Evolutionary conservation across 768 basidiomycete species (phyloP).

Genomic region (Mrakia hoshinonis): DNA sequence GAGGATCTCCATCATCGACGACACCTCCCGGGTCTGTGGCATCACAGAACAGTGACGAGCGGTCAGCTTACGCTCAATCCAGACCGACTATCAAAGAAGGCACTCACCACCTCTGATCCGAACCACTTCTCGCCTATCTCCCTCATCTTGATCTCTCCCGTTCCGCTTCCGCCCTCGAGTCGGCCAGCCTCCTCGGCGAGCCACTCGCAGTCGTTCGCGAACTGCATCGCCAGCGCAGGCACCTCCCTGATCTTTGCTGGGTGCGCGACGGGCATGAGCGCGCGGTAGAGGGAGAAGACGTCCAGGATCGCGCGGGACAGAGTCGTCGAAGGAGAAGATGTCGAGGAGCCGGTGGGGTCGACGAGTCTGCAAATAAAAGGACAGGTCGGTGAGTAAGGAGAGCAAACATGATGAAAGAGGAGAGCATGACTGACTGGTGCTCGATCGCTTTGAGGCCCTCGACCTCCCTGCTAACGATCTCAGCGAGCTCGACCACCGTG

Average conservation of each 20-base stretch:
- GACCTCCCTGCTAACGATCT: slow-evolving; percentile 31
- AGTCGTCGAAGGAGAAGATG: slow-evolving; percentile 21
- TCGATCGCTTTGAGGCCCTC: slow-evolving; percentile 51
- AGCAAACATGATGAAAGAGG: slow-evolving; percentile 6
- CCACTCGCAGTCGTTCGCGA: slow-evolving; percentile 73
- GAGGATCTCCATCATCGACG: slow-evolving; percentile 47
- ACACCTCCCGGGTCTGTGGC: slow-evolving; percentile 49
- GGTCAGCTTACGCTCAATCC: background rate
- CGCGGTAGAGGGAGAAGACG: slow-evolving; percentile 68
- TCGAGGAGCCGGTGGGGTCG: background rate
- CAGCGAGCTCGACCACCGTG: slow-evolving; percentile 32
- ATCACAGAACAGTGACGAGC: background rate
- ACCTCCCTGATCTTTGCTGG: slow-evolving; percentile 46
- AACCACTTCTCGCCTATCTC: slow-evolving; percentile 61
- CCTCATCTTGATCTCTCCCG: slow-evolving; percentile 46
- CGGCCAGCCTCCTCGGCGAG: slow-evolving; percentile 48
- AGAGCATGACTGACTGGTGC: slow-evolving; percentile 34
- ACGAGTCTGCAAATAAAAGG: slow-evolving; percentile 34
- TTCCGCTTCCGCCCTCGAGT: slow-evolving; percentile 34
- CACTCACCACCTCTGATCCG: slow-evolving; percentile 59
- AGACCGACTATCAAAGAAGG: background rate
- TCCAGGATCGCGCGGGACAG: slow-evolving; percentile 56
- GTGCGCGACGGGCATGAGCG: slow-evolving; percentile 63
- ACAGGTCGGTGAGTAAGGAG: slow-evolving; percentile 38
- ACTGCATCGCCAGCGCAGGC: slow-evolving; percentile 57